Evolutionary conservation across 169 alveolate genomes (phyloP).

Genomic region (Cryptosporidium muris): DNA sequence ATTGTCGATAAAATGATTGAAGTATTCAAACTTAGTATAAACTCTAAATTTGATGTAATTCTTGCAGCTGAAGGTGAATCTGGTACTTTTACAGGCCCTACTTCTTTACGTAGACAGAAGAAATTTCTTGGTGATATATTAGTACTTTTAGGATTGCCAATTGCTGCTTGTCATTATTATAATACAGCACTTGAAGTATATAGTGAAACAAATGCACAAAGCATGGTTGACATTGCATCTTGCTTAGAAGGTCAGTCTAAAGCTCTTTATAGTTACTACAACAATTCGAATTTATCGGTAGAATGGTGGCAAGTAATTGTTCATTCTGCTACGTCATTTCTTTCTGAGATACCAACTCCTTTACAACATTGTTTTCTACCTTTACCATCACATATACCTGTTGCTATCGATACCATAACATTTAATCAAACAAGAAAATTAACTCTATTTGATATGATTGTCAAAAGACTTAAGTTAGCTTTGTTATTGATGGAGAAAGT

Average conservation of each 20-base stretch:
- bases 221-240: slow-evolving; percentile 1
- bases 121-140: slow-evolving; percentile 13
- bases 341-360: slow-evolving; percentile 40
- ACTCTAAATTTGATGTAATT: too few species aligned
- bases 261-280: slow-evolving; percentile 10
- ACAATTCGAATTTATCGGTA: background rate
- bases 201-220: slow-evolving; percentile 14
- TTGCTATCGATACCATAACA: background rate
- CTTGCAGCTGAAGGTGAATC: too few species aligned
- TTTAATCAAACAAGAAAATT: slow-evolving; percentile 34
- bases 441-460: slow-evolving; percentile 28
- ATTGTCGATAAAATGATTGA: too few species aligned
- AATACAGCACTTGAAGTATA: slow-evolving; percentile 9
- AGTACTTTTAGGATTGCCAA: slow-evolving; percentile 23
- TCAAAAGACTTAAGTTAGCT: slow-evolving; percentile 18
- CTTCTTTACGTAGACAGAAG: background rate
- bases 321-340: slow-evolving; percentile 23
- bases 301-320: slow-evolving; percentile 67
- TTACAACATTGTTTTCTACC: slow-evolving; percentile 25
- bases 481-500: slow-evolving; percentile 1
- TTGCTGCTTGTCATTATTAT: slow-evolving; percentile 33
- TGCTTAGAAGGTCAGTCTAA: slow-evolving; percentile 48
- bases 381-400: background rate
- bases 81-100: too few species aligned
- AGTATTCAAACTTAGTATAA: too few species aligned